These are phyloP conservation scores for Cystobasidium onofrii DNA, from an alignment of 768 basidiomycete genomes.

Conservation along the genomic window DNA sequence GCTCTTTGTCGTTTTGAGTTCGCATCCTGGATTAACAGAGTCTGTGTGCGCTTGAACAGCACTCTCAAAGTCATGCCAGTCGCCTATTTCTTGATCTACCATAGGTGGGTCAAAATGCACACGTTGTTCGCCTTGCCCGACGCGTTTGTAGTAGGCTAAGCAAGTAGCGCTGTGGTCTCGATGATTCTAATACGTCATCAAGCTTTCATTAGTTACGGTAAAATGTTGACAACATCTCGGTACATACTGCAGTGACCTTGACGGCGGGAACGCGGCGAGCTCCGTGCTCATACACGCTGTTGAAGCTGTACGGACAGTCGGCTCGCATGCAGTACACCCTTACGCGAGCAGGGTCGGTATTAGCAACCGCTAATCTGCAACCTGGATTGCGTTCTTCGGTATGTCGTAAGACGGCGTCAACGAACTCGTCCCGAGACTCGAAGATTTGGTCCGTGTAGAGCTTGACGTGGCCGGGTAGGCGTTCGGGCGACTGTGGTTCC, in stretches of 20 bases:
- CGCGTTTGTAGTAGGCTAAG: not conserved
- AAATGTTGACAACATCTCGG: not conserved
- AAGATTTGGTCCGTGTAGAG: not conserved
- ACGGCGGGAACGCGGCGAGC: not conserved
- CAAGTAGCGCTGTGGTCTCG: not conserved
- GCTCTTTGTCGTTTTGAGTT: conserved; percentile 6
- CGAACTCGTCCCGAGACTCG: conserved; percentile 5
- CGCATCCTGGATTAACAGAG: conserved; percentile 8
- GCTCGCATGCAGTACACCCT: not conserved
- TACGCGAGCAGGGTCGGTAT: not conserved
- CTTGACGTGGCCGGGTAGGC: not conserved
- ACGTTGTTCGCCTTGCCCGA: not conserved
- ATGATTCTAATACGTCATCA: not conserved
- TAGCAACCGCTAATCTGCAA: not conserved
- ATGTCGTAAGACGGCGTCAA: not conserved
- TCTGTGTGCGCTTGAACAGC: not conserved
- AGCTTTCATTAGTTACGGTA: not conserved
- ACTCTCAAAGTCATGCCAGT: conserved; percentile 11
- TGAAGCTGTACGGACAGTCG: conserved; percentile 8
- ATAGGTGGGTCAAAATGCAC: not conserved
- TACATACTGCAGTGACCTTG: conserved; percentile 5
- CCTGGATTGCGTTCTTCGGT: conserved; percentile 1
- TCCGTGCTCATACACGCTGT: conserved; percentile 7
- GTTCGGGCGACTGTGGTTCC: not conserved
- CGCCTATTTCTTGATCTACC: not conserved